A percentile compares a stretch with the other conserved stretches of the same genome.
Evolutionary conservation across 2,329 filamentous ascomycete species (phyloP).

Genomic region (Pseudonectria foliicola): DNA sequence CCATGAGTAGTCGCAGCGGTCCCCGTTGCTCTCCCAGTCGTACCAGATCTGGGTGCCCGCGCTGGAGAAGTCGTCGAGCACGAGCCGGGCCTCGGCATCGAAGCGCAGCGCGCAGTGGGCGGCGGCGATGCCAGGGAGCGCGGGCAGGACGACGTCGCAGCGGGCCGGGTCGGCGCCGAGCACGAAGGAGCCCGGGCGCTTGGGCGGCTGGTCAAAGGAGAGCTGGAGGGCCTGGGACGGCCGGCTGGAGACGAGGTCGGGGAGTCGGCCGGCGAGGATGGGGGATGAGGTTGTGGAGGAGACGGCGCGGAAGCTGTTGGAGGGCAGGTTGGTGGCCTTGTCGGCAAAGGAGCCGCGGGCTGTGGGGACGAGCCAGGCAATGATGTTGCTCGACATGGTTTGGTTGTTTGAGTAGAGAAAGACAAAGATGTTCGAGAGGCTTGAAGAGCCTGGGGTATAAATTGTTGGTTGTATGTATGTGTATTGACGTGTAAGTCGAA

Average conservation of each 20-base stretch:
- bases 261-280: conserved; percentile 23
- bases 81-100: conserved; percentile 30
- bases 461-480: too few relatives aligned
- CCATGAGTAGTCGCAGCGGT: conserved; percentile 30
- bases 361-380: conserved; percentile 35
- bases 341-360: conserved; percentile 27
- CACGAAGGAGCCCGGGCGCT: conserved; percentile 29
- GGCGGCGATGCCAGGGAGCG: conserved; percentile 25
- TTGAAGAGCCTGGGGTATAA: neutral
- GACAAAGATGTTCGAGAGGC: conserved; percentile 1
- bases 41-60: conserved; percentile 36
- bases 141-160: conserved; percentile 33
- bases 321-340: conserved; percentile 24
- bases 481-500: conserved; percentile 2
- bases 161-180: conserved; percentile 29
- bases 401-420: conserved; percentile 7
- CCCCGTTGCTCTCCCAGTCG: conserved; percentile 33
- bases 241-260: conserved; percentile 17
- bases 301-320: conserved; percentile 24
- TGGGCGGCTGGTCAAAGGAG: conserved; percentile 27
- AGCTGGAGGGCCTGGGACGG: conserved; percentile 28
- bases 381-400: conserved; percentile 23
- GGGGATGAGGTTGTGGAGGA: conserved; percentile 15
- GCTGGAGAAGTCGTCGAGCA: conserved; percentile 32
- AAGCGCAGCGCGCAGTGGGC: conserved; percentile 34